A percentile compares a stretch with the other conserved stretches of the same genome.
These are phyloP conservation scores for Forsythia viridissima DNA, from an alignment of 257 asterid species.

Conservation along the genomic window DNA sequence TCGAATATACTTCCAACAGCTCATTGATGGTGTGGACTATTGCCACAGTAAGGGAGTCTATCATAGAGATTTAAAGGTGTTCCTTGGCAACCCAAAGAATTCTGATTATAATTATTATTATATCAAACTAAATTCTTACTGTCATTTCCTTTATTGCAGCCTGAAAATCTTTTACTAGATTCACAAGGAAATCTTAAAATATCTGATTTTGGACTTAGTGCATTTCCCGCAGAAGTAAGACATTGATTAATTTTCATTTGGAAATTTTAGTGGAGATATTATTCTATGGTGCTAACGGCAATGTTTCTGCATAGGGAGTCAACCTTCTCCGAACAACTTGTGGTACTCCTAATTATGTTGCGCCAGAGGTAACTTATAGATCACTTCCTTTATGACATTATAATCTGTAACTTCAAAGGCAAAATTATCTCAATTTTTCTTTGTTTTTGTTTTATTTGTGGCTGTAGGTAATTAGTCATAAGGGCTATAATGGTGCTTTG, in stretches of 20 bases:
- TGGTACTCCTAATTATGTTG: slow-evolving; percentile 99
- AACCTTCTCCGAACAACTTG: slow-evolving; percentile 90
- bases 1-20: slow-evolving; percentile 94
- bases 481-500: slow-evolving; percentile 93
- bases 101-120: slow-evolving; percentile 1
- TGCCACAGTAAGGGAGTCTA: slow-evolving; percentile 96
- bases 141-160: slow-evolving; percentile 54
- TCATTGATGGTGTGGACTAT: slow-evolving; percentile 93
- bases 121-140: slow-evolving; percentile 25
- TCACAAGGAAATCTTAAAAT: slow-evolving; percentile 93
- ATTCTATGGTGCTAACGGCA: slow-evolving; percentile 32
- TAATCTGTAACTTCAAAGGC: slow-evolving; percentile 1
- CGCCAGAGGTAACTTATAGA: slow-evolving; percentile 77
- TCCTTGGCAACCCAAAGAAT: slow-evolving; percentile 9
- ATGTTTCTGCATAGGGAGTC: slow-evolving; percentile 61
- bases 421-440: slow-evolving; percentile 1
- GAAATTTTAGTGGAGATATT: background rate
- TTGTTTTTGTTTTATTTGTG: slow-evolving; percentile 14
- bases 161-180: slow-evolving; percentile 92
- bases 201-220: slow-evolving; percentile 98
- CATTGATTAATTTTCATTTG: background rate
- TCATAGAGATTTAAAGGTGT: slow-evolving; percentile 94
- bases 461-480: slow-evolving; percentile 87
- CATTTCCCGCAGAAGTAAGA: slow-evolving; percentile 82
- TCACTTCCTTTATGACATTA: slow-evolving; percentile 15